Percentiles rank a stretch among this genome's conserved stretches.
Evolutionary conservation across 805 yeast genomes (phyloP).

Genomic region (Candida easanensis): DNA sequence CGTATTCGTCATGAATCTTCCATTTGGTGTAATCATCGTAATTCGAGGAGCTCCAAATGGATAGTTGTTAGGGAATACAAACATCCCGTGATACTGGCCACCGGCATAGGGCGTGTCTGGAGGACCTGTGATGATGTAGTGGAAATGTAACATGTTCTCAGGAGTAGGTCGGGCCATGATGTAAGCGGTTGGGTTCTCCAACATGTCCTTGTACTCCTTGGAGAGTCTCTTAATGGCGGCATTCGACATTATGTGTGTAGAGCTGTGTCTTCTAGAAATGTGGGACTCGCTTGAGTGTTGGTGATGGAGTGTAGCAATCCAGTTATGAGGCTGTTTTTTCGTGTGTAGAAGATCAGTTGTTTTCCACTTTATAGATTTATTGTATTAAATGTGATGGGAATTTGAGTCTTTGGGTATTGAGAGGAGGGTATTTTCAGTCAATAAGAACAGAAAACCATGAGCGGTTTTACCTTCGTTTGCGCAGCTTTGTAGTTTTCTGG

Average conservation of each 20-base stretch:
- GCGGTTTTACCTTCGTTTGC: no score
- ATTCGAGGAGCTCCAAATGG: conserved; percentile 91
- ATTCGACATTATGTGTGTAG: conserved; percentile 4
- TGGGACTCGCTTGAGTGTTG: not conserved
- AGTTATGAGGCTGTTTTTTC: no score
- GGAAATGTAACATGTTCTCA: conserved; percentile 86
- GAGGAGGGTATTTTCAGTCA: no score
- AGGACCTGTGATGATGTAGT: conserved; percentile 87
- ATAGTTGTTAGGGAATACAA: conserved; percentile 75
- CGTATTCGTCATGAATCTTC: conserved; percentile 73
- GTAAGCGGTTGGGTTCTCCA: conserved; percentile 77
- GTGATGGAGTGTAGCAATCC: no score
- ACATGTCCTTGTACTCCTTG: conserved; percentile 76
- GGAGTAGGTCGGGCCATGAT: conserved; percentile 84
- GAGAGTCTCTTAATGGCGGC: conserved; percentile 49
- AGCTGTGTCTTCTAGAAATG: no score
- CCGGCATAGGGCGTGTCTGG: conserved; percentile 80
- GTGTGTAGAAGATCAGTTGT: no score
- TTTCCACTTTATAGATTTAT: no score
- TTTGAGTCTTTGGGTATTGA: no score
- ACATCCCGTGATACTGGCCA: conserved; percentile 87
- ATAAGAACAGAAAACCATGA: no score
- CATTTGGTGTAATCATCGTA: conserved; percentile 84
- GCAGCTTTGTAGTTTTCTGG: no score
- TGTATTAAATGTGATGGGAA: no score